These are phyloP conservation scores for Diplodia sapinea DNA, from an alignment of 2,329 filamentous ascomycete genomes.

Conservation along the genomic window DNA sequence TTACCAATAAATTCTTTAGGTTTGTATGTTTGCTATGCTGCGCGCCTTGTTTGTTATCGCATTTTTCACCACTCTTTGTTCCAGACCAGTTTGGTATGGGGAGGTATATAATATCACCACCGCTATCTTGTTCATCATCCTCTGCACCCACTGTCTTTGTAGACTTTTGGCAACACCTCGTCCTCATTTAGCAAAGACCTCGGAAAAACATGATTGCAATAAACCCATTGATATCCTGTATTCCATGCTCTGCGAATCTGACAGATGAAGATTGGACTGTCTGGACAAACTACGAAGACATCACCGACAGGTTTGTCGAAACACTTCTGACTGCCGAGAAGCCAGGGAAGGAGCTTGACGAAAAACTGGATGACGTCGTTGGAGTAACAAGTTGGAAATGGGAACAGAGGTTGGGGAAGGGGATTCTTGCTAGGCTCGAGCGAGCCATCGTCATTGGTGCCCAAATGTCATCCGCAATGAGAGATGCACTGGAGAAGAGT, in stretches of 20 bases:
- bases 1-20: too few species aligned
- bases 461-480: neutral
- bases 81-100: too few species aligned
- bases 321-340: neutral
- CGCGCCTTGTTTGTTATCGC: too few species aligned
- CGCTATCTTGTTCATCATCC: too few species aligned
- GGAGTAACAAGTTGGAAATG: neutral
- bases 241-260: neutral
- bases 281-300: neutral
- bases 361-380: neutral
- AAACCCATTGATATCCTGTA: neutral
- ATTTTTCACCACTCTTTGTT: too few species aligned
- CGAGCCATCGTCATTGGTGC: neutral
- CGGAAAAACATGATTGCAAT: neutral
- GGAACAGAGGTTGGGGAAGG: neutral
- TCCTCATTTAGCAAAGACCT: too few species aligned
- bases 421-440: neutral
- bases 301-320: neutral
- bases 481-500: neutral
- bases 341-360: neutral
- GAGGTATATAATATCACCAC: too few species aligned
- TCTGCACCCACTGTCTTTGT: too few species aligned
- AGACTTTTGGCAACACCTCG: too few species aligned
- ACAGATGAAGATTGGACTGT: accelerated
- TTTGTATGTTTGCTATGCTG: too few species aligned